These are phyloP conservation scores for Xerocomus spinulosus DNA, from an alignment of 768 basidiomycete species.

Conservation along the genomic window DNA sequence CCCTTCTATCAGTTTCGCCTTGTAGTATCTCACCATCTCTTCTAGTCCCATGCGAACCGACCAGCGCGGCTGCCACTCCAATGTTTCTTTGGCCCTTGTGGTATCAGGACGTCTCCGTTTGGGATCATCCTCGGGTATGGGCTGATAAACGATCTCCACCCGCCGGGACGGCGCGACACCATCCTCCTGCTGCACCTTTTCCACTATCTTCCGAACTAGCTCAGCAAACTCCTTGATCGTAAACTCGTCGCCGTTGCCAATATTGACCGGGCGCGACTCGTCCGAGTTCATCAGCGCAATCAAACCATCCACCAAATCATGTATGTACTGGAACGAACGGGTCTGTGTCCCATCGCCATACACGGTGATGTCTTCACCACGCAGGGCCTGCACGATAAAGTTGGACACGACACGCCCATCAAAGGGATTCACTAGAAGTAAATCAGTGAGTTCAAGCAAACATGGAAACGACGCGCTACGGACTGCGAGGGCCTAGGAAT, in stretches of 20 bases:
- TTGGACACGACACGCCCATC: slow-evolving; percentile 99
- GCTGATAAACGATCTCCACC: slow-evolving; percentile 69
- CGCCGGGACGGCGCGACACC: slow-evolving; percentile 47
- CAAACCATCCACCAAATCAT: slow-evolving; percentile 93
- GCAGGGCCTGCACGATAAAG: slow-evolving; percentile 96
- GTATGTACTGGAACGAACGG: slow-evolving; percentile 96
- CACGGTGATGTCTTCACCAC: slow-evolving; percentile 95
- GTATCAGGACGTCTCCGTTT: slow-evolving; percentile 93
- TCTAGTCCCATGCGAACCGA: slow-evolving; percentile 88
- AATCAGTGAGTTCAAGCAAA: slow-evolving; percentile 23
- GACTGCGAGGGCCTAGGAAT: slow-evolving; percentile 58
- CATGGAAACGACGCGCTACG: slow-evolving; percentile 31
- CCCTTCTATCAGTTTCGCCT: slow-evolving; percentile 83
- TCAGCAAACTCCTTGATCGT: slow-evolving; percentile 93
- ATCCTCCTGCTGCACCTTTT: slow-evolving; percentile 86
- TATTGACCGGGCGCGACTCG: slow-evolving; percentile 92
- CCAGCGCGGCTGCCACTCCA: slow-evolving; percentile 93
- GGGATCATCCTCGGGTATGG: slow-evolving; percentile 90
- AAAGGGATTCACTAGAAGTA: slow-evolving; percentile 76
- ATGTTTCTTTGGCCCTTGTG: slow-evolving; percentile 74
- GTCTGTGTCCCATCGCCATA: slow-evolving; percentile 93
- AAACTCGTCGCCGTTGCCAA: slow-evolving; percentile 94
- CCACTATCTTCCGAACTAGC: slow-evolving; percentile 87
- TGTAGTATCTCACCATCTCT: slow-evolving; percentile 94
- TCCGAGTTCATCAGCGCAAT: slow-evolving; percentile 93